Base-by-base conservation (phyloP, 306 rosid genomes). In the Abrus precatorius region DNA sequence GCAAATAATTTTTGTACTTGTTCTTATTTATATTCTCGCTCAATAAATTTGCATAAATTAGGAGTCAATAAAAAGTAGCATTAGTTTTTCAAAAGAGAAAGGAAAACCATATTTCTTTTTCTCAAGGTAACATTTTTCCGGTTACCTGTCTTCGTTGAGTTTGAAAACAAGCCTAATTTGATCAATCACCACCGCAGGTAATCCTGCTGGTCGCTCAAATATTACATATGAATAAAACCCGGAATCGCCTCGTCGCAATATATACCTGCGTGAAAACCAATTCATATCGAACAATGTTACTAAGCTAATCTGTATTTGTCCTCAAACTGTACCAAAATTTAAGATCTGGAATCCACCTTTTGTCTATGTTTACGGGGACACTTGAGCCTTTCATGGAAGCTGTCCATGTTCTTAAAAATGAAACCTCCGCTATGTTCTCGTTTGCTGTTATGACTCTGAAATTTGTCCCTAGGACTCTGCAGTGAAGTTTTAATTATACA, bases 141-240 rank as follows among this genome's bases (percentile, higher is more conserved):
- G 6, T 44, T 87, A 94, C 98, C 77, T 87, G 56, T 57, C n/a
- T 41, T 62, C 5, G 7, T 53, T 63, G 13, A 87, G 91, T 82
- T 91, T 95, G 88, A 5, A 91, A 32, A 88, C 95, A 2, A 20
- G 52, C 41, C 97, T 87, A 57, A 89, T 83, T 81, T 90, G 97
- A 69, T 53, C 64, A 69, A 95, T 47, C 20, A 38, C 75, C 9
- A 53, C 54, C 2, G 68, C 86, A 6, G 97, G 95, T 7, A 89
- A 89, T n/a, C 92, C 91, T 64, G 67, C 13, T 5, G 71, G 71
- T 2, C 93, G 86, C 5, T 92, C 91, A 48, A 95, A 83, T 78
- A 92, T 78, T 5, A 73, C 80, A 34, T 92, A 95, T 0, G 90
- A 60, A 45, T 95, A 95, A 78, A 85, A 92, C 3, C 98, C 98